Base-by-base conservation (phyloP, 2,329 filamentous ascomycete genomes). In the Xylariomycetidae sp. region DNA sequence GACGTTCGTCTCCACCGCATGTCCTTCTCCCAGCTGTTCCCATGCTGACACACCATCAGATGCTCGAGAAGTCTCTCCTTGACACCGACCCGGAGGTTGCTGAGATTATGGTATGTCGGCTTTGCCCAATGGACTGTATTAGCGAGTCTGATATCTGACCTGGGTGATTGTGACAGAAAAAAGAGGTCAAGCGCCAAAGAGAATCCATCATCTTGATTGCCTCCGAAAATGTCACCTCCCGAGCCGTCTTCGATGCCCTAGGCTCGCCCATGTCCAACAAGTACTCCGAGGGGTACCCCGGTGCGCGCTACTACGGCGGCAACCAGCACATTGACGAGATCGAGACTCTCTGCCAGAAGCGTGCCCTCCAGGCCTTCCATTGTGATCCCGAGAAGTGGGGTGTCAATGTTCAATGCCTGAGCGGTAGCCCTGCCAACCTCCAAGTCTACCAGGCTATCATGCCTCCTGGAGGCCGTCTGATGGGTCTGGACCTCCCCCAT, bases 191-290 rank as follows among this genome's bases (percentile, higher is more conserved):
- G 76, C 87, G 92, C 60, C 92, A 98, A 74, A 82, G 87, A 64
- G 89, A 98, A 75, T 96, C 89, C 54, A 94, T 98, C 67, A 86
- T 96, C 59, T 82, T 98, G 61, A 98, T 98, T 56, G 90, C 92
- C 58, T 96, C 92, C 37, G 92, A 98, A 74, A 98, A 98, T 74
- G 89, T 98, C 68, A 98, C 92, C 38, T 98, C 92, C 44, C 88
- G 89, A 53, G 89, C 92, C 55, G 92, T 98, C 57, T 95, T 95
- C 70, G 89, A 98, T 70, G 92, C 92, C 40, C 80, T 98, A 48
- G 92, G 92, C 56, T 89, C 82, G 38, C 83, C 85, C 63, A 93
- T 92, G 85, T 87, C 85, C 66, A 95, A 98, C 79, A 98, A 98
- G 74, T 98, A 98, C 78, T 95, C 88, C 13, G 92, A 98, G 74